phyloP scores from a whole-genome alignment of 2,329 filamentous ascomycete genomes.

The Sordariomycetes sp. region DNA sequence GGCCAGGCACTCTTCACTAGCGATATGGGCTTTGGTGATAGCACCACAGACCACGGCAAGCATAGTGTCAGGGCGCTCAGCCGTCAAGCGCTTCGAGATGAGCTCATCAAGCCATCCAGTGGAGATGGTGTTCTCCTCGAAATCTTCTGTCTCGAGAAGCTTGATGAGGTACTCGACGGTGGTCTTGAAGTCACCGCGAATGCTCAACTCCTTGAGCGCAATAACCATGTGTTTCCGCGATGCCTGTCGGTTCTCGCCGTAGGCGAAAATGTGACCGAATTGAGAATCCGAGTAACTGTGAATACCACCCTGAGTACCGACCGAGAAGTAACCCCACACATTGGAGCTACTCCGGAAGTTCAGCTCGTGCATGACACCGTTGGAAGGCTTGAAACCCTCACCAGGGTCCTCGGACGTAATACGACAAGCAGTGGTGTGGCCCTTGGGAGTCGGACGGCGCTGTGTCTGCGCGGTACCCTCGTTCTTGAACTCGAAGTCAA shows the following conservation, averaged over 20 bases:
- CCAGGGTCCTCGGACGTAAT: slow-evolving; percentile 98
- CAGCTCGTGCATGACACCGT: slow-evolving; percentile 96
- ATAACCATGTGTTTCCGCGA: slow-evolving; percentile 99
- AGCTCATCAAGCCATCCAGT: slow-evolving; percentile 98
- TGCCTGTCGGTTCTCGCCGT: slow-evolving; percentile 92
- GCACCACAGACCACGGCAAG: slow-evolving; percentile 94
- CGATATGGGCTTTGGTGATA: slow-evolving; percentile 86
- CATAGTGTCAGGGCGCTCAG: slow-evolving; percentile 87
- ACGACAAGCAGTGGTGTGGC: slow-evolving; percentile 95
- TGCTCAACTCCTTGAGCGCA: slow-evolving; percentile 95
- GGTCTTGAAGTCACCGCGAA: slow-evolving; percentile 97
- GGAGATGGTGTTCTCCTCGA: slow-evolving; percentile 98
- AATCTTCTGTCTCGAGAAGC: slow-evolving; percentile 93
- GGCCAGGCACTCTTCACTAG: slow-evolving; percentile 79
- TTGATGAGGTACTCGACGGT: slow-evolving; percentile 99
- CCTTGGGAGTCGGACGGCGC: slow-evolving; percentile 84
- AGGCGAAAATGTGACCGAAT: slow-evolving; percentile 98
- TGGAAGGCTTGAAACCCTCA: slow-evolving; percentile 98
- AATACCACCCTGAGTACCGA: slow-evolving; percentile 91
- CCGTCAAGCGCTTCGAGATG: slow-evolving; percentile 94
- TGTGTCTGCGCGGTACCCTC: slow-evolving; percentile 77
- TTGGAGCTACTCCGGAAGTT: slow-evolving; percentile 99
- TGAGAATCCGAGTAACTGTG: slow-evolving; percentile 99
- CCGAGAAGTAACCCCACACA: slow-evolving; percentile 99
- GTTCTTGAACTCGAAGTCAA: slow-evolving; percentile 94